Conservation (phyloP, 257 asterid genomes). For the Salvia hispanica region DNA sequence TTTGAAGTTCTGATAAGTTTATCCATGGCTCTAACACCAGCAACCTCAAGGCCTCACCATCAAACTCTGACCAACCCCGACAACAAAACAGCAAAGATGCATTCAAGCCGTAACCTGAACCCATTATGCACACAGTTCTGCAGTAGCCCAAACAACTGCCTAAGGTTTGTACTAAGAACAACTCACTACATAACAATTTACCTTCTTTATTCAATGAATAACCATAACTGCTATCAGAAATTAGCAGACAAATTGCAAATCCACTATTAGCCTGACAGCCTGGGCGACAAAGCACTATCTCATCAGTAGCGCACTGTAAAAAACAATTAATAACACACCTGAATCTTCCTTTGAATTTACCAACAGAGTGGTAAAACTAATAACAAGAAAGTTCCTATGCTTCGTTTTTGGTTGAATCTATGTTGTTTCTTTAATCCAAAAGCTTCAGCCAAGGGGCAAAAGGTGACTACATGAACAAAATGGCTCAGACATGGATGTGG, state of each 20-base stretch:
- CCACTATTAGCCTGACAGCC: neutral
- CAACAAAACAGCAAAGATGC: neutral
- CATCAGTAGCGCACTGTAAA: constrained; percentile 16
- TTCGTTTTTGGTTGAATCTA: neutral
- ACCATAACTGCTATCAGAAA: neutral
- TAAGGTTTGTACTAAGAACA: neutral
- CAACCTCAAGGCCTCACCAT: constrained; percentile 5
- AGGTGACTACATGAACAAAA: neutral
- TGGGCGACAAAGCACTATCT: neutral
- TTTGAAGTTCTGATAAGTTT: constrained; percentile 4
- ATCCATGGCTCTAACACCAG: constrained; percentile 17
- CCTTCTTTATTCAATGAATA: neutral
- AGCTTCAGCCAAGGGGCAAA: constrained; percentile 16
- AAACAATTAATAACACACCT: neutral
- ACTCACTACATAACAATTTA: neutral
- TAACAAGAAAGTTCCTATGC: constrained; percentile 1
- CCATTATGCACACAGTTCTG: neutral
- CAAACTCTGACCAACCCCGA: neutral
- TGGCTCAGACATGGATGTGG: constrained; percentile 9
- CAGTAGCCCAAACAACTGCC: constrained; percentile 9
- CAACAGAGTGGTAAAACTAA: constrained; percentile 12
- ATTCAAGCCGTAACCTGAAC: neutral
- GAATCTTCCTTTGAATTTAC: constrained; percentile 1
- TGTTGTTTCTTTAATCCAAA: constrained; percentile 2
- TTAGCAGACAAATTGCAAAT: constrained; percentile 4